Evolutionary conservation across 805 yeast species (phyloP).

Genomic region (Saccharomycopsis selenospora): DNA sequence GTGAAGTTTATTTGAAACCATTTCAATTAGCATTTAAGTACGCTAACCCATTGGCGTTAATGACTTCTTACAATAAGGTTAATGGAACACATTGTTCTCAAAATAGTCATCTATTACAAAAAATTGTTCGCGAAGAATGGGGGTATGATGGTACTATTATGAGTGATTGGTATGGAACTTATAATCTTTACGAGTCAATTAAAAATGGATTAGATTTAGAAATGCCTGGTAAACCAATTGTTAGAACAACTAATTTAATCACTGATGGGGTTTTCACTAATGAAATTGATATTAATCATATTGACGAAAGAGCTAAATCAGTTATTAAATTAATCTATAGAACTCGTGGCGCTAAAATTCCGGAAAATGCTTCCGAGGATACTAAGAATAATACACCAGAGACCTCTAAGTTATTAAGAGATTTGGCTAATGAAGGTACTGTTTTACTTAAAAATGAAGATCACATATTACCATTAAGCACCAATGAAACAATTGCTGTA

Average conservation of each 20-base stretch:
- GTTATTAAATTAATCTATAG: slow-evolving; percentile 40
- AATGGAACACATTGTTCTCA: slow-evolving; percentile 55
- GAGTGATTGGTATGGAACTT: slow-evolving; percentile 62
- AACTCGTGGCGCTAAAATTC: slow-evolving; percentile 35
- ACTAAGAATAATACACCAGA: slow-evolving; percentile 39
- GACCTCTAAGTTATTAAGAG: slow-evolving; percentile 36
- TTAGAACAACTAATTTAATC: slow-evolving; percentile 37
- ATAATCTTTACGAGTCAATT: slow-evolving; percentile 39
- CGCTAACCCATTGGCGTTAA: slow-evolving; percentile 45
- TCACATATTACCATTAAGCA: slow-evolving; percentile 40
- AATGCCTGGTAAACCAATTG: slow-evolving; percentile 46
- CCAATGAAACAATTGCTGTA: slow-evolving; percentile 37
- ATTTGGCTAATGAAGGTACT: slow-evolving; percentile 43
- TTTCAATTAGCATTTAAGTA: slow-evolving; percentile 52
- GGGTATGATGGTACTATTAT: slow-evolving; percentile 47
- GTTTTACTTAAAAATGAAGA: slow-evolving; percentile 52
- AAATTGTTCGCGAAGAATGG: slow-evolving; percentile 50
- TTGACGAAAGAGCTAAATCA: slow-evolving; percentile 35
- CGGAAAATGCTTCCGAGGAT: slow-evolving; percentile 33
- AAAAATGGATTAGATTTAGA: slow-evolving; percentile 56
- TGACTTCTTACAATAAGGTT: slow-evolving; percentile 59
- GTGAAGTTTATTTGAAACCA: slow-evolving; percentile 59
- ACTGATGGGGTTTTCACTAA: slow-evolving; percentile 25
- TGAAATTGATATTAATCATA: slow-evolving; percentile 30
- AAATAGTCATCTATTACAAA: slow-evolving; percentile 35